Percentiles rank a stretch among this genome's conserved stretches.
Conservation (phyloP, 129 eudicot species). For the Flaveria sonorensis region DNA sequence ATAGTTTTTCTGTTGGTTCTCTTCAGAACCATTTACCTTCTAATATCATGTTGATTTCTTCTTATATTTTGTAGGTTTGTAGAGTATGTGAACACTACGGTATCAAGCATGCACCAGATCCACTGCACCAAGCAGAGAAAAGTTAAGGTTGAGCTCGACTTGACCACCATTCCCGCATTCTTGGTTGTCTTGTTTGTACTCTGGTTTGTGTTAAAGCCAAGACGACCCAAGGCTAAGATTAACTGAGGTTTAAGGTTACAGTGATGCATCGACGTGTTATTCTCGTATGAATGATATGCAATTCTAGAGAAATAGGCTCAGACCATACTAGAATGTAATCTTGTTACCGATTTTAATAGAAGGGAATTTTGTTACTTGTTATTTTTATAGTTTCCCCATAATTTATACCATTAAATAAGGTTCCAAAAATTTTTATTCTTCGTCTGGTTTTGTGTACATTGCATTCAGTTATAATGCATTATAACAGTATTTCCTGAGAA, state of each 20-base stretch:
- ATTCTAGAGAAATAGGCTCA: slow-evolving; percentile 34
- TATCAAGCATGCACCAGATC: slow-evolving; percentile 71
- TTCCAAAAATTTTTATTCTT: background rate
- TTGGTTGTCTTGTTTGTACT: slow-evolving; percentile 57
- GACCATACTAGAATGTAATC: slow-evolving; percentile 31
- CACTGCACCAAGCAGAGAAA: slow-evolving; percentile 88
- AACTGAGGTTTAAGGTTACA: slow-evolving; percentile 49
- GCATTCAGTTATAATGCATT: background rate
- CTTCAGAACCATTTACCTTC: background rate
- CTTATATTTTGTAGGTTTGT: slow-evolving; percentile 51
- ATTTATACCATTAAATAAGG: slow-evolving; percentile 6
- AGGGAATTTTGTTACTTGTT: slow-evolving; percentile 22
- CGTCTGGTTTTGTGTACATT: background rate
- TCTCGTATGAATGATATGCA: slow-evolving; percentile 6
- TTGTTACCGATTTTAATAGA: slow-evolving; percentile 15
- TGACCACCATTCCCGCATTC: slow-evolving; percentile 90
- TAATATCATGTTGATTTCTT: slow-evolving; percentile 1
- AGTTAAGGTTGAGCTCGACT: slow-evolving; percentile 77
- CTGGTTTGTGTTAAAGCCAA: slow-evolving; percentile 77
- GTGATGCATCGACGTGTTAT: background rate
- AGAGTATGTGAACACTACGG: slow-evolving; percentile 70
- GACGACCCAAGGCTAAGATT: slow-evolving; percentile 87
- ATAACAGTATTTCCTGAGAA: background rate
- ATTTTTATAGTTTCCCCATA: slow-evolving; percentile 13
- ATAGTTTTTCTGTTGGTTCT: too few species aligned